Conservation (phyloP, 2,329 filamentous ascomycete species). For the Aspergillus quadricinctus region DNA sequence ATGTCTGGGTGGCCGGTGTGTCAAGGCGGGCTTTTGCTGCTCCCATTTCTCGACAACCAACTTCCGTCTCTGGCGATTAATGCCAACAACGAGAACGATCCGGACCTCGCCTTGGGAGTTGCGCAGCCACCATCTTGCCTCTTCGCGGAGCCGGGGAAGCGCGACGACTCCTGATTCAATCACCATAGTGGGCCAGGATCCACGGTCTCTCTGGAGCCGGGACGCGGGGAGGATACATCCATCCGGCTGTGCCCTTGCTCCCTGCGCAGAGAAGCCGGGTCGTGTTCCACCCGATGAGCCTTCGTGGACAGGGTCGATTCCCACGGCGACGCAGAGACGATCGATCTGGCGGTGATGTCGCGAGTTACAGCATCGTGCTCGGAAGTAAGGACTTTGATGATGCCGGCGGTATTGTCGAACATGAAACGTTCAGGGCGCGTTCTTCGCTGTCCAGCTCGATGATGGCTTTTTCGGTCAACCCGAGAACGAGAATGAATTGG, state of each 20-base stretch:
- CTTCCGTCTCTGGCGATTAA: neutral
- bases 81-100: neutral
- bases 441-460: neutral
- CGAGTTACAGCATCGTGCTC: neutral
- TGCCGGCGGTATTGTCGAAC: neutral
- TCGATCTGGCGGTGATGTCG: neutral
- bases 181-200: neutral
- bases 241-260: neutral
- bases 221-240: neutral
- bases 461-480: neutral
- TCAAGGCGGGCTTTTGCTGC: neutral
- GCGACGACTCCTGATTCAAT: neutral
- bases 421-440: neutral
- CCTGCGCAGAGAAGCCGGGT: neutral
- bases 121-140: slow-evolving; percentile 1
- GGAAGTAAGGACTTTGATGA: neutral
- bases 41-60: neutral
- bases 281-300: neutral
- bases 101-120: neutral
- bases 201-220: slow-evolving; percentile 2
- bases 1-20: too few relatives aligned
- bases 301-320: neutral
- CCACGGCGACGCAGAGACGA: neutral
- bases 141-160: neutral
- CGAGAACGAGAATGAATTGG: neutral